A percentile compares a stretch with the other conserved stretches of the same genome.
phyloP scores from a whole-genome alignment of 495 filamentous ascomycete genomes.

The Aspergillus carlsbadensis region DNA sequence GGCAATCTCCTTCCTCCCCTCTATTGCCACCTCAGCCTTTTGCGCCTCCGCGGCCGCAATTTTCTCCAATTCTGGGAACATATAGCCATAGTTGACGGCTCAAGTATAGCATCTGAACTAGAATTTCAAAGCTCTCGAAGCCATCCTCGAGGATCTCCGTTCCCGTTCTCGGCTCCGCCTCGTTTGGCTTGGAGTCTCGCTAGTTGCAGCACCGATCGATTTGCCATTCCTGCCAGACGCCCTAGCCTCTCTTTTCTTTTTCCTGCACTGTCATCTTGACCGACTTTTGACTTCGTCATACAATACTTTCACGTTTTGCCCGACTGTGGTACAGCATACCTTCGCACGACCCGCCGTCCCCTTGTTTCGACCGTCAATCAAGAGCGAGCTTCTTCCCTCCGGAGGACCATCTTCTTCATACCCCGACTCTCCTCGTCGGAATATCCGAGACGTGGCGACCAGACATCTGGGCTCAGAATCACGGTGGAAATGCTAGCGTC shows the following conservation, averaged over 20 bases:
- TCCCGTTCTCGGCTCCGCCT: constrained; percentile 19
- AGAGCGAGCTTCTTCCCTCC: constrained; percentile 3
- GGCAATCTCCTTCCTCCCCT: constrained; percentile 4
- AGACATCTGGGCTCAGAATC: not conserved
- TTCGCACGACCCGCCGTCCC: constrained; percentile 25
- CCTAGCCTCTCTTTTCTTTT: constrained; percentile 25
- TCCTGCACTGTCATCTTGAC: constrained; percentile 36
- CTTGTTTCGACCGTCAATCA: constrained; percentile 24
- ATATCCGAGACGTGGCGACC: not conserved
- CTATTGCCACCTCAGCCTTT: constrained; percentile 15
- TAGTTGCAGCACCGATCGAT: constrained; percentile 22
- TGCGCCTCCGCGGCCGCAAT: constrained; percentile 7
- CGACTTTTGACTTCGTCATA: constrained; percentile 47
- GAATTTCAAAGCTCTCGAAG: constrained; percentile 1
- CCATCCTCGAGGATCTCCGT: constrained; percentile 19
- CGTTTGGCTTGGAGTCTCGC: constrained; percentile 21
- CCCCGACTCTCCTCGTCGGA: constrained; percentile 2
- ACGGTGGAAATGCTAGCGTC: constrained; percentile 42
- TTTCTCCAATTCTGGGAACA: no score
- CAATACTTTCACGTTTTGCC: constrained; percentile 33
- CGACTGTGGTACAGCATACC: constrained; percentile 39
- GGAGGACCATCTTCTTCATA: constrained; percentile 3
- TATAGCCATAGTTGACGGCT: not conserved
- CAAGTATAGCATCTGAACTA: not conserved
- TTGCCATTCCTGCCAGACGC: constrained; percentile 21